Evolutionary conservation across 306 rosid genomes (phyloP).

Genomic region (Prunus kanzakura): DNA sequence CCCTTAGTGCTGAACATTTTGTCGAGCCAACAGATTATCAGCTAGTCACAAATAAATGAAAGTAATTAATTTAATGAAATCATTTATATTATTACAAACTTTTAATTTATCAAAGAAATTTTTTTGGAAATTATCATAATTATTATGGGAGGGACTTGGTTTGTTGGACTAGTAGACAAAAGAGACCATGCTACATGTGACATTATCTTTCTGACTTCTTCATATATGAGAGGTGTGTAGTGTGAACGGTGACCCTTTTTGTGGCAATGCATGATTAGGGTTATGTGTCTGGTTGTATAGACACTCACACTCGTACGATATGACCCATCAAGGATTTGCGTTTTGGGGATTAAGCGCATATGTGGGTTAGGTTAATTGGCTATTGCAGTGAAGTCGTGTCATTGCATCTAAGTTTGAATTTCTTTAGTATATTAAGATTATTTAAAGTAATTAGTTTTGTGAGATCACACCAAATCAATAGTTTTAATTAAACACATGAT

Average conservation of each 20-base stretch:
- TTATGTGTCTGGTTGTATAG: not conserved
- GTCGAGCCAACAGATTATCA: too few species aligned
- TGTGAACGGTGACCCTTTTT: not conserved
- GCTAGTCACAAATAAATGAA: too few species aligned
- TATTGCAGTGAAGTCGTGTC: fast-evolving
- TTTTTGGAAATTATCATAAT: too few species aligned
- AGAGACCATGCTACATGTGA: not conserved
- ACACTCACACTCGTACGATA: not conserved
- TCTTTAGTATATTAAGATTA: too few species aligned
- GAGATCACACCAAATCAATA: too few species aligned
- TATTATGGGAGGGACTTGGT: not conserved
- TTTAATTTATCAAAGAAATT: too few species aligned
- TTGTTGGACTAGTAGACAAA: conserved; percentile 21
- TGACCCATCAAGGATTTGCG: not conserved
- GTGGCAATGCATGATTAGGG: not conserved
- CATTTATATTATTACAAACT: too few species aligned
- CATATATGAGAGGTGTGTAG: not conserved
- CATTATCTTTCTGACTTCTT: not conserved
- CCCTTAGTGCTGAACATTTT: too few species aligned
- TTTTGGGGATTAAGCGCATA: too few species aligned
- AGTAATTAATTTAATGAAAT: too few species aligned
- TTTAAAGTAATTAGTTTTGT: too few species aligned
- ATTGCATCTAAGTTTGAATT: not conserved
- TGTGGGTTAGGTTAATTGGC: fast-evolving
- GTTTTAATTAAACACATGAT: too few species aligned